A percentile compares a stretch with the other conserved stretches of the same genome.
These are phyloP conservation scores for Verticillium tricorpus DNA, from an alignment of 2,329 filamentous ascomycete genomes.

Conservation along the genomic window DNA sequence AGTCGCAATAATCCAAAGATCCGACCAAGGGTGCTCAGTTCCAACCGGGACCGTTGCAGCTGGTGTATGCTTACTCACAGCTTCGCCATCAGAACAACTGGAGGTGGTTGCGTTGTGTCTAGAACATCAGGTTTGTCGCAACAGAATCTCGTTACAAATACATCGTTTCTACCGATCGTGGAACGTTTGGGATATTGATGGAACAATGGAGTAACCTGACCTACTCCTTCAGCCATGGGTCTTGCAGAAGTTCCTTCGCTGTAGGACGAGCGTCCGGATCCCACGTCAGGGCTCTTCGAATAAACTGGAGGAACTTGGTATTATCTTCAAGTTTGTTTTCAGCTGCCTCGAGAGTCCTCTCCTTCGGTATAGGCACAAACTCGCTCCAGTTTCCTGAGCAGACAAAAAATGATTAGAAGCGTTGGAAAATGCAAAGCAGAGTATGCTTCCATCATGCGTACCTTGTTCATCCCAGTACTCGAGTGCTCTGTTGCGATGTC, in stretches of 20 bases:
- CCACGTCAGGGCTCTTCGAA: constrained; percentile 19
- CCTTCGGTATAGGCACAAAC: constrained; percentile 15
- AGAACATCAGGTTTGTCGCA: too few species aligned
- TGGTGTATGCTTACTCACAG: too few species aligned
- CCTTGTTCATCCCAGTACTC: constrained; percentile 19
- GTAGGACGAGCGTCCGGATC: constrained; percentile 15
- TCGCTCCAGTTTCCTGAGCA: constrained; percentile 16
- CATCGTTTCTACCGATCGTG: too few species aligned
- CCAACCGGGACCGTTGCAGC: too few species aligned
- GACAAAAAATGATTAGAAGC: background rate
- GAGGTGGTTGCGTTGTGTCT: too few species aligned
- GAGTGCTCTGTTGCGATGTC: constrained; percentile 7
- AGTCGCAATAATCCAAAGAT: too few species aligned
- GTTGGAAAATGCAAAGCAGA: too few species aligned
- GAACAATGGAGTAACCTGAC: too few species aligned
- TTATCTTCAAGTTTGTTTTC: constrained; percentile 15
- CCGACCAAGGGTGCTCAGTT: too few species aligned
- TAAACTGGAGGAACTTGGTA: constrained; percentile 9
- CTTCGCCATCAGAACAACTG: too few species aligned
- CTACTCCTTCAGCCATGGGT: constrained; percentile 16
- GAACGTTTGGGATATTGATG: too few species aligned
- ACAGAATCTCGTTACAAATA: too few species aligned
- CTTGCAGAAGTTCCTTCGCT: constrained; percentile 17
- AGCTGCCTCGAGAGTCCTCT: constrained; percentile 13
- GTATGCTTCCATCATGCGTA: constrained; percentile 4